These are phyloP conservation scores for Pyrus pyrifolia DNA, from an alignment of 306 rosid species.

Conservation along the genomic window DNA sequence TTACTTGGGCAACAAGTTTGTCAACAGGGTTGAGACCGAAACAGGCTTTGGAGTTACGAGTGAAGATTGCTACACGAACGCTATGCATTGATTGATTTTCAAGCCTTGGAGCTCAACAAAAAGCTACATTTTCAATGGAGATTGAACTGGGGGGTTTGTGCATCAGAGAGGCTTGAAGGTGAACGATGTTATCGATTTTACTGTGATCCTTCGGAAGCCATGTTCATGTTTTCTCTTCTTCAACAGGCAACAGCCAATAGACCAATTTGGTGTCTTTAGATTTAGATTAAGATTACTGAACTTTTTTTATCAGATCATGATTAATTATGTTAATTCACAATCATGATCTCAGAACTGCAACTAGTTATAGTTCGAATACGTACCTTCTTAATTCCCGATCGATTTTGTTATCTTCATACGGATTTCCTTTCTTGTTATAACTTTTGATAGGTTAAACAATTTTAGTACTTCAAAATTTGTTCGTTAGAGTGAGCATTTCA, in stretches of 20 bases:
- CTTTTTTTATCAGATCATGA: no score
- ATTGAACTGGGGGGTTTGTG: slow-evolving; percentile 30
- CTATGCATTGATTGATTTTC: slow-evolving; percentile 23
- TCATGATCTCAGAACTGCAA: no score
- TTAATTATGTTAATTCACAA: no score
- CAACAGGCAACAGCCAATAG: neutral
- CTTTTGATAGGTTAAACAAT: no score
- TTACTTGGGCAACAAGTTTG: neutral
- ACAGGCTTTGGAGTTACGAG: slow-evolving; percentile 4
- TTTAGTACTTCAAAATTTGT: no score
- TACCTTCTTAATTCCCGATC: no score
- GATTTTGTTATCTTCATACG: no score
- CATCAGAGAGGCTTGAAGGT: slow-evolving; percentile 15
- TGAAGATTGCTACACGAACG: slow-evolving; percentile 22
- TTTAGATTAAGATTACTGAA: no score
- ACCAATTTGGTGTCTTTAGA: no score
- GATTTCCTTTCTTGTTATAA: no score
- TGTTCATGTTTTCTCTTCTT: slow-evolving; percentile 22
- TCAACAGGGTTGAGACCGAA: neutral
- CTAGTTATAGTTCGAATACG: no score
- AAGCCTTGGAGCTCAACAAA: slow-evolving; percentile 29
- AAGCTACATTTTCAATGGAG: slow-evolving; percentile 29
- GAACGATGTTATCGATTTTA: slow-evolving; percentile 28
- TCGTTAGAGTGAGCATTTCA: neutral
- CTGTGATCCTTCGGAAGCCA: slow-evolving; percentile 19